Base-by-base conservation (phyloP, 192 early-diverging fungal genomes). In the Backusella luteola region DNA sequence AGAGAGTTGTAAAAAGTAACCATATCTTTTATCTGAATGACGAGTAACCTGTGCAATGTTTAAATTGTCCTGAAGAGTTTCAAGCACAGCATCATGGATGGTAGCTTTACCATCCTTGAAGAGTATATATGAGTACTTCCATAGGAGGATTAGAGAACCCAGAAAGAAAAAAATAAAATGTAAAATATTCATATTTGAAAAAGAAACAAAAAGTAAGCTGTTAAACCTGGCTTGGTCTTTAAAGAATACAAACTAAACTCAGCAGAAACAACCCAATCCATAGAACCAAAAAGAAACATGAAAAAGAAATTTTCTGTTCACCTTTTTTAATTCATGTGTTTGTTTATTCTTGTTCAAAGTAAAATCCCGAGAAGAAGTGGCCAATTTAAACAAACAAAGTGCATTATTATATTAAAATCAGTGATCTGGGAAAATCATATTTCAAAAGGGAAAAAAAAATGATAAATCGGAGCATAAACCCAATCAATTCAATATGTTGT, bases 1-100 rank as follows among this genome's bases (percentile, higher is more conserved):
- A 1, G 89, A 92, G 19, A 93, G 90, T 72, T 93, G 92, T 26
- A 93, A 72, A 73, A 89, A 93, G 41, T 83, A 84, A 4, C 92
- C 91, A 17, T 83, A 46, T 32, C 32, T n/a, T 19, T 32, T 72
- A 46, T 29, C 56, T 11, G 26, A 29, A 63, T 29, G 23, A 26
- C 12, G 56, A 2, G 23, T 29, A 12, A n/a, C 26, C 11, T 63
- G 23, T 63, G 23, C 14, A 23, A 35, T 34, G 0, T n/a, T 68
- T 68, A 17, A 8, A 36, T 68, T 68, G 4, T 38, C 67, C 36
- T 68, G 15, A 9, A 68, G 4, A 34, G 34, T 34, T 68, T 68
- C 67, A n/a, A 21, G 2, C 1, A 34, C 6, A 36, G 36, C 34
- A 68, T 68, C 9, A 21, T 68, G 67, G 15, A 38, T 68, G 6